Base-by-base conservation (phyloP, 495 filamentous ascomycete genomes). In the Parachaetomium inaequale region DNA sequence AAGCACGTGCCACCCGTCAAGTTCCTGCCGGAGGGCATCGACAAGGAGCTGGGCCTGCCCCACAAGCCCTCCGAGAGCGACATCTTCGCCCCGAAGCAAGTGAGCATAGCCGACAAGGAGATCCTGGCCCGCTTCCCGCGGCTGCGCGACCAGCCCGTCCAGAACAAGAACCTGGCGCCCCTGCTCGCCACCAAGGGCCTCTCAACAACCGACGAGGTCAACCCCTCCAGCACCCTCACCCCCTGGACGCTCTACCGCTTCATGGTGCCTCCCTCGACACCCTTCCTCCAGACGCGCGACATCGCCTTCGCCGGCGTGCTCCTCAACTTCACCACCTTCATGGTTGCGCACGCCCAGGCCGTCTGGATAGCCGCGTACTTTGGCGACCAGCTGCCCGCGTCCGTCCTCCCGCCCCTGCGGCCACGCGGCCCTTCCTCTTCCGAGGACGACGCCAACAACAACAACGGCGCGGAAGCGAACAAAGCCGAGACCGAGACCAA, bases 361-460 rank as follows among this genome's bases (percentile, higher is more conserved):
- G 74, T 93, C 11, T 94, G 89, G 90, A 82, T 89, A 34, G 74
- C 80, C 19, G 88, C 88, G 0, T 92, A 81, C 66, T 76, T 84
- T 36, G 65, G 74, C 46, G 77, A 78, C 31, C 66, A 80, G 50
- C 63, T 79, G 1, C 59, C 72, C 1, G 49, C 58, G 0, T 31
- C n/a, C 0, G 63, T 66, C 17, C 17, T 74, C 7, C 70, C 71
- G 2, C 64, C 60, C 0, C 43, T 62, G 0, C 7, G 7, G 7
- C 38, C 31, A 0, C 32, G n/a, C 43, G 2, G 32, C 11, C 32
- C 11, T 34, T 34, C 32, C 32, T 6, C 11, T 11, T 34, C 32
- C 5, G 32, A 34, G 11, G 6, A 34, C 5, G 32, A 51, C 2
- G 42, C 26, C 5, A 11, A 25, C 10, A 25, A 12, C 43, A 46